Base-by-base conservation (phyloP, 352 stramenopile genomes). In the Globisporangium nagaii region DNA sequence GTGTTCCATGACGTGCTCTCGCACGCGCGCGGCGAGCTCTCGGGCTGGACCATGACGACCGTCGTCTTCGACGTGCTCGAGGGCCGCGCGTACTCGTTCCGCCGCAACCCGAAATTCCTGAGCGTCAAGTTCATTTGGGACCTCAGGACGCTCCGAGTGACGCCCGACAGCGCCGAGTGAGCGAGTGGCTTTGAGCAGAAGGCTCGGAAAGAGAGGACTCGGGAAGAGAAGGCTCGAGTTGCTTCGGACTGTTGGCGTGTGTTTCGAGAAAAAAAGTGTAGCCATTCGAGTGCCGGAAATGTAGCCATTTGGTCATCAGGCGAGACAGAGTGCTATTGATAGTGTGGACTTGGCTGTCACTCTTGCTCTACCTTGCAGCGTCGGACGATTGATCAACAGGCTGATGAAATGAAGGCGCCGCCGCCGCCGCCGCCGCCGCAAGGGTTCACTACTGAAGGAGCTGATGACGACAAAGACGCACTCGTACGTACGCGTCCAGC, bases 11-110 rank as follows among this genome's bases (percentile, higher is more conserved):
- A 90, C 43, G 56, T 50, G 11, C 28, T 63, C n/a, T 90, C 77
- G 3, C 79, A 90, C 43, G 61, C 62, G 13, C 59, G 61, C 1
- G 77, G 79, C 2, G 79, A 90, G 27, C 53, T 88, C 27, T 88
- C 77, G 1, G 79, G 79, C 19, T 88, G 75, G 75, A 90, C 79
- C 41, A 65, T 90, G 28, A 75, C 75, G 34, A 87, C 79, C 5
- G 60, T 88, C 35, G 68, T 84, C 3, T 90, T 90, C 56, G 75
- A 90, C 40, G 41, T 90, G 20, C 28, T 50, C 20, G 35, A 61
- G 44, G 67, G 66, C 27, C 62, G 63, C 34, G 76, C 76, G n/a
- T 50, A 76, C 19, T 81, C 71, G 47, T 84, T 73, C 65, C 53
- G 57, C 4, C 67, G 70, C 5, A 87, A 87, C n/a, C 76, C 76